Percentiles rank a stretch among this genome's conserved stretches.
phyloP scores from a whole-genome alignment of 2,329 filamentous ascomycete species.

The Epichloe amarillans region DNA sequence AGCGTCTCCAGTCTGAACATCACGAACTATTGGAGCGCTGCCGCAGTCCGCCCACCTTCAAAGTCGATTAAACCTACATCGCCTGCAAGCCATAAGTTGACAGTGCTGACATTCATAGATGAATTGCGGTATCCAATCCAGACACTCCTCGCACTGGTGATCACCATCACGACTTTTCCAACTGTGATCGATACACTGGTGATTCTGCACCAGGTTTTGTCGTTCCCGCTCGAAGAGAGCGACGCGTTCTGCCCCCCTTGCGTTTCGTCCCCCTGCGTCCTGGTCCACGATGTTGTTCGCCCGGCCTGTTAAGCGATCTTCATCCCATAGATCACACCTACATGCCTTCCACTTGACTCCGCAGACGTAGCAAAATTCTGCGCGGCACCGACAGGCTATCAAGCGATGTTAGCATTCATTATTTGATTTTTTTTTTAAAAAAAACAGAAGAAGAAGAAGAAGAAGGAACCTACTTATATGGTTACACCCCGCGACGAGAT shows the following conservation, averaged over 20 bases:
- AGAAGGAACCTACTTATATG: slow-evolving; percentile 38
- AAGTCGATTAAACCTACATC: slow-evolving; percentile 18
- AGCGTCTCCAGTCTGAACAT: too few relatives aligned
- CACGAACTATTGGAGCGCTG: too few relatives aligned
- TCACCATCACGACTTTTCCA: background rate
- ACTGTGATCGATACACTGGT: background rate
- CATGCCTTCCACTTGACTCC: slow-evolving; percentile 28
- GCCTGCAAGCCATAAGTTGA: slow-evolving; percentile 28
- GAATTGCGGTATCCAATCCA: slow-evolving; percentile 19
- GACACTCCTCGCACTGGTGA: slow-evolving; percentile 5
- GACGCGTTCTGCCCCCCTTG: background rate
- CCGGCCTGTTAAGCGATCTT: slow-evolving; percentile 9
- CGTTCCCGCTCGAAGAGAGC: background rate
- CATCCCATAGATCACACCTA: slow-evolving; percentile 23
- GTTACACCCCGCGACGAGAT: slow-evolving; percentile 36
- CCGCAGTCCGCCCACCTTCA: too few relatives aligned
- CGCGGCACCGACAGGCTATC: slow-evolving; percentile 30
- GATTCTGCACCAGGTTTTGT: background rate
- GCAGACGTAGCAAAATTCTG: slow-evolving; percentile 38
- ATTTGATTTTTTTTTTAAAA: too few relatives aligned
- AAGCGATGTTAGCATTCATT: background rate
- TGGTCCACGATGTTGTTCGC: background rate
- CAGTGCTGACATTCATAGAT: slow-evolving; percentile 35
- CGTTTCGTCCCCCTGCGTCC: background rate
- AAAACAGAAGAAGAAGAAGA: background rate